A percentile compares a stretch with the other conserved stretches of the same genome.
phyloP scores from a whole-genome alignment of 345 rosid genomes.

The Rubroshorea leprosula region DNA sequence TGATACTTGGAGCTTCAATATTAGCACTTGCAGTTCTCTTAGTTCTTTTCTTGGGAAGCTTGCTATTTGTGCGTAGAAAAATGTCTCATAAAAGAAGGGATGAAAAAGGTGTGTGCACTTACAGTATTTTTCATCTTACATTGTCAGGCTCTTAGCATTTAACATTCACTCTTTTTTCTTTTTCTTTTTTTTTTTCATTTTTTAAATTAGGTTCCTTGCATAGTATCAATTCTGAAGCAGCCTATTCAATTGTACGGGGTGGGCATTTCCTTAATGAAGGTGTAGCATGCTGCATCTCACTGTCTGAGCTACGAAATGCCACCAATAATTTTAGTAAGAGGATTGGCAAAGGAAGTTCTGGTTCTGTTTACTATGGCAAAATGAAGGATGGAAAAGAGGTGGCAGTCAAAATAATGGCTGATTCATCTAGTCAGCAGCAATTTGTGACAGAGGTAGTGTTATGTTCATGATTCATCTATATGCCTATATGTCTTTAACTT shows the following conservation, averaged over 20 bases:
- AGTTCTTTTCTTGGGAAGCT: constrained; percentile 46
- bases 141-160: constrained; percentile 4
- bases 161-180: neutral
- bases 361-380: constrained; percentile 84
- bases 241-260: constrained; percentile 54
- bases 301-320: constrained; percentile 74
- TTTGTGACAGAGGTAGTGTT: constrained; percentile 99
- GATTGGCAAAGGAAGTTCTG: constrained; percentile 94
- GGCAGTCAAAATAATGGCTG: constrained; percentile 84
- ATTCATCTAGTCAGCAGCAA: constrained; percentile 63
- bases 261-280: constrained; percentile 76
- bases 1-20: constrained; percentile 56
- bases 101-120: constrained; percentile 41
- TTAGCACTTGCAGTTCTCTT: constrained; percentile 45
- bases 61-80: constrained; percentile 36
- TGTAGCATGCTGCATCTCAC: constrained; percentile 60
- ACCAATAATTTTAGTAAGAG: constrained; percentile 61
- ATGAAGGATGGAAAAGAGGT: constrained; percentile 96
- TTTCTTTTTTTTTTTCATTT: constrained; percentile 16
- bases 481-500: too few relatives aligned
- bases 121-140: neutral
- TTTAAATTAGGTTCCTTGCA: constrained; percentile 58
- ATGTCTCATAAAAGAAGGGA: constrained; percentile 22
- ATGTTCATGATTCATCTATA: too few relatives aligned
- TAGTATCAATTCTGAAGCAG: constrained; percentile 42